Percentiles rank a stretch among this genome's conserved stretches.
phyloP scores from a whole-genome alignment of 192 early-diverging fungal species.

The Neocallimastix lanati region DNA sequence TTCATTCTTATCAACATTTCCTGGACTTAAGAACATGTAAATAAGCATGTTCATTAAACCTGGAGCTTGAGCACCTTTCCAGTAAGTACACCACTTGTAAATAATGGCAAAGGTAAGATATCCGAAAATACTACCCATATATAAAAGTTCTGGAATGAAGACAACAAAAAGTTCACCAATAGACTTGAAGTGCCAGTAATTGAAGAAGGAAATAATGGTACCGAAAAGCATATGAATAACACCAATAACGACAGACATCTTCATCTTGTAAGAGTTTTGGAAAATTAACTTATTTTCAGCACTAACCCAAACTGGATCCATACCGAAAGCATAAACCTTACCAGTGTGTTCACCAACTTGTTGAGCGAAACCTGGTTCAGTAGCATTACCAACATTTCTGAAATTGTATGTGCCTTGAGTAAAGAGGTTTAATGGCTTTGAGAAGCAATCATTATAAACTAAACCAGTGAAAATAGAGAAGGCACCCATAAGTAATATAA shows the following conservation, averaged over 20 bases:
- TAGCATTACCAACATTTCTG: constrained; percentile 35
- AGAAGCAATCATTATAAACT: constrained; percentile 97
- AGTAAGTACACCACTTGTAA: constrained; percentile 85
- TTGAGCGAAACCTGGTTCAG: constrained; percentile 13
- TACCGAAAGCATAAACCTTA: constrained; percentile 57
- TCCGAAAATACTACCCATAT: constrained; percentile 89
- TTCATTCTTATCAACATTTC: constrained; percentile 43
- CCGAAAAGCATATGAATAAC: constrained; percentile 95
- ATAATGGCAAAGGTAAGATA: constrained; percentile 99
- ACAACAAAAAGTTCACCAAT: constrained; percentile 61
- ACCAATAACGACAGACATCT: constrained; percentile 88
- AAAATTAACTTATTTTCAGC: constrained; percentile 88
- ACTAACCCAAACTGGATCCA: constrained; percentile 84
- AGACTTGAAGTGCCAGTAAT: constrained; percentile 77
- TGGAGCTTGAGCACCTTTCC: constrained; percentile 59
- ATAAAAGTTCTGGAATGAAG: constrained; percentile 87
- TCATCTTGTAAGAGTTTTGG: constrained; percentile 99
- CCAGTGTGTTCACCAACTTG: constrained; percentile 35
- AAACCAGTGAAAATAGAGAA: no score
- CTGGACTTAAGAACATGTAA: constrained; percentile 96
- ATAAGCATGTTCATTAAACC: constrained; percentile 95
- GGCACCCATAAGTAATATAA: no score
- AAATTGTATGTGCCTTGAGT: constrained; percentile 53
- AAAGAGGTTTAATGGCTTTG: constrained; percentile 52
- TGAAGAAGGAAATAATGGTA: constrained; percentile 71